Base-by-base conservation (phyloP, 208 protist genomes). In the Angomonas ambiguus region DNA sequence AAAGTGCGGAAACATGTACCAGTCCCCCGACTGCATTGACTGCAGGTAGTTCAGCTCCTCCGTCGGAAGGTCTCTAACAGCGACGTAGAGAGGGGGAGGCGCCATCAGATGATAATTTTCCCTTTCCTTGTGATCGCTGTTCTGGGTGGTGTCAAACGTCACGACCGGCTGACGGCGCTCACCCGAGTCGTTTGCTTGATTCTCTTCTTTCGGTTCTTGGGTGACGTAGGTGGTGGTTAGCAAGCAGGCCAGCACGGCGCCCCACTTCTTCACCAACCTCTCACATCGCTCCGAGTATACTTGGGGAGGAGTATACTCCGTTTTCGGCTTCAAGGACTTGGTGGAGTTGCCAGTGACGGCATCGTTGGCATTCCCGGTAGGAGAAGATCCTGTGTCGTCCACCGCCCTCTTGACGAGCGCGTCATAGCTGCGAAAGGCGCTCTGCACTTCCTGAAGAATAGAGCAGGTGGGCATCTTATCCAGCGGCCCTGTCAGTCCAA, bases 1-100 rank as follows among this genome's bases (percentile, higher is more conserved):
- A 51, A 89, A 71, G 69, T 41, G 72, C 8, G 90, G 82, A 48
- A 95, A 77, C 71, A 93, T 78, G 65, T 88, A 92, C 85, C 86
- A 91, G 27, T 81, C 76, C 45, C 72, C 77, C 8, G 4, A 25
- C 57, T 56, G 38, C 32, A 79, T 25, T 27, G 76, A 72, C 18
- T 71, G 53, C 51, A 93, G 61, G 27, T 64, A 22, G 28, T 78
- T 51, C 30, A 91, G 77, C 63, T 88, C 82, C 5, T 70, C 72
- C 0, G 65, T 51, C 10, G 79, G 69, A 22, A 95, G 58, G 56
- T 93, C 87, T 48, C 82, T 76, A 20, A 85, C 64, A 33, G 79
- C 90, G 35, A 84, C 58, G 65, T 79, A 95, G 32, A 95, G 75
- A 24, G 78, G 65, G 48, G 84, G 80, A 0, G 72, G 82, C n/a